Evolutionary conservation across 768 basidiomycete genomes (phyloP).

Genomic region (Pleurotus platypus): DNA sequence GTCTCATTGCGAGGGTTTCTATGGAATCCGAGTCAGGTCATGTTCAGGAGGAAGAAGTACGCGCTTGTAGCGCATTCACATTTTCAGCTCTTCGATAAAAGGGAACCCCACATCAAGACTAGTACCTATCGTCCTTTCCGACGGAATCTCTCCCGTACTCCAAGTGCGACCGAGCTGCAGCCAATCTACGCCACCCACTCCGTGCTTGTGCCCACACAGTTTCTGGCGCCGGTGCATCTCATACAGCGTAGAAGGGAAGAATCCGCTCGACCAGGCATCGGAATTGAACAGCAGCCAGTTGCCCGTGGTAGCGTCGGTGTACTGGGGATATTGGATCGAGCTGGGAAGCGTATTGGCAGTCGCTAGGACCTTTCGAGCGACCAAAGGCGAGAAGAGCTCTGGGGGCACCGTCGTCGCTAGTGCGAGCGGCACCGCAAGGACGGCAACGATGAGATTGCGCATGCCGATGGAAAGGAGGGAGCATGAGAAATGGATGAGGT

Average conservation of each 20-base stretch:
- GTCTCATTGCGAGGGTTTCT: slow-evolving; percentile 59
- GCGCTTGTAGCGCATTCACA: slow-evolving; percentile 37
- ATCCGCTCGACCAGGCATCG: slow-evolving; percentile 65
- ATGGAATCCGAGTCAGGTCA: background rate
- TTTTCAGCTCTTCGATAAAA: slow-evolving; percentile 54
- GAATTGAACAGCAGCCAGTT: slow-evolving; percentile 51
- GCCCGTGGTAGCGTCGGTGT: slow-evolving; percentile 45
- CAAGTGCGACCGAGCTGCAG: slow-evolving; percentile 47
- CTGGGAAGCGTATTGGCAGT: slow-evolving; percentile 41
- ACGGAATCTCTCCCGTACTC: slow-evolving; percentile 46
- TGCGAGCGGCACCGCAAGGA: background rate
- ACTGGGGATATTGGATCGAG: slow-evolving; percentile 54
- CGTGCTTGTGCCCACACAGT: slow-evolving; percentile 43
- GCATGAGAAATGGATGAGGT: background rate
- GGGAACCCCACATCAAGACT: slow-evolving; percentile 72
- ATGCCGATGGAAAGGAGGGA: background rate
- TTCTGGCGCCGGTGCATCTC: slow-evolving; percentile 50
- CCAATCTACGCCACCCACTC: slow-evolving; percentile 47
- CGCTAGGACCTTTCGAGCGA: slow-evolving; percentile 56
- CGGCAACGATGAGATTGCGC: background rate
- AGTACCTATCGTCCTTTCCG: slow-evolving; percentile 42
- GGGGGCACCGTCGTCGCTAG: slow-evolving; percentile 20
- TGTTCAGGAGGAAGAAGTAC: background rate
- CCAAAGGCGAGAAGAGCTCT: slow-evolving; percentile 56
- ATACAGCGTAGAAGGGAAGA: slow-evolving; percentile 61